Base-by-base conservation (phyloP, 108 stramenopile genomes). In the Asterionellopsis glacialis region DNA sequence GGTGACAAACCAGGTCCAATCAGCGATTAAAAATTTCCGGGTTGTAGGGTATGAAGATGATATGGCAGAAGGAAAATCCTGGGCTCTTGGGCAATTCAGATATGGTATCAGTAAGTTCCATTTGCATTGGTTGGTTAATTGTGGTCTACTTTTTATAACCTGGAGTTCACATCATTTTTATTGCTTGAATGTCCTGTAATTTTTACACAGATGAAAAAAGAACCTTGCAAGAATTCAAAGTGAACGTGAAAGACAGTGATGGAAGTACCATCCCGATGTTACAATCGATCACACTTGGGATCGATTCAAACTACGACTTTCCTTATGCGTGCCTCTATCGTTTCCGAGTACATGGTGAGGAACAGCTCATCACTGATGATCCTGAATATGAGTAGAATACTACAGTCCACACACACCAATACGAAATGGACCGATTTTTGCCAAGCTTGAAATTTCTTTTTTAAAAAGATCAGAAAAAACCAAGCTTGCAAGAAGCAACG, bases 291-390 rank as follows among this genome's bases (percentile, higher is more conserved):
- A 73, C 69, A 23, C 59, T 92, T 33, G 87, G 83, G 0, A 75
- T 92, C 25, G 90, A 92, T 67, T 82, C 84, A 21, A 92, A 88
- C 61, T 84, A 83, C 78, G 87, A 87, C 26, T 70, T 65, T 19
- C 73, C 73, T 23, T 87, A 86, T 55, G 42, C 82, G 45, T 92
- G 90, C 53, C 64, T 92, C 16, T 92, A 92, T 75, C 81, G 90
- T 44, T 73, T 92, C 58, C 78, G 90, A 22, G 90, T 92, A 9
- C 87, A 92, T 63, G 87, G 82, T 48, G 33, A 33, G 7, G 33
- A 7, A 33, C 24, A 24, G 7, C 33, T 33, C 7, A 33, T 33
- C 5, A 33, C 7, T 33, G 33, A 33, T 33, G 33, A 33, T 33
- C 33, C 33, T 33, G 33, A 33, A 33, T 33, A 33, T 7, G 33